Evolutionary conservation across 257 asterid species (phyloP), one percentile per base, ranked within the genome.

Genomic region (Nicotiana undulata): DNA sequence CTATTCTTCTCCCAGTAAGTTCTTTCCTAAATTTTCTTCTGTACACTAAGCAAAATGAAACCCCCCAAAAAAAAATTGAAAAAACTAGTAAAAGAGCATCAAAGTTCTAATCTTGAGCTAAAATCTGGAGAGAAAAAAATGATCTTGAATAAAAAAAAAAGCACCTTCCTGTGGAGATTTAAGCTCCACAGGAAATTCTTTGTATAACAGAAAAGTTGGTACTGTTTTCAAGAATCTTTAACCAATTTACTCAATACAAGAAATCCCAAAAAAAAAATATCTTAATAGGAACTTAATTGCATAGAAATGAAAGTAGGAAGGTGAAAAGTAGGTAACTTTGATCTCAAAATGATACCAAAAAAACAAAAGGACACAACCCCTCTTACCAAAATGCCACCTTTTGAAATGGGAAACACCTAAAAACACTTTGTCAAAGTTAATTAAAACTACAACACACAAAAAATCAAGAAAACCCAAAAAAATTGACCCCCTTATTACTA

Each of bases 151-250:
- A 70, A 20, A 70, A n/a, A 20, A 70, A n/a, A 40, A 70, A 44
- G 11, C 59, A 70, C 59, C 77, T 22, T 46, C 77, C 77, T 70
- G 59, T 70, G 59, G 77, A 70, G 77, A n/a, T 70, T 44, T 12
- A 70, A 70, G 24, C 77, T 70, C 77, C 77, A 70, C 77, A 70
- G 77, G 77, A 70, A 70, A 70, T 22, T 70, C 77, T 70, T 44
- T 4, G 4, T 70, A 46, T 44, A 12, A 46, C 61, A 24, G 34
- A 74, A 44, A 46, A 24, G 4, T 72, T 46, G 56, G 56, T 11
- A 24, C 60, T 15, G 4, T 49, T 77, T 59, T 60, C 81, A 40
- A 60, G 60, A 18, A 63, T 7, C 76, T 26, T 51, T 8, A 56
- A 75, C 24, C 4, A 29, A 3, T 75, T 75, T n/a, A 17, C 34